A percentile compares a stretch with the other conserved stretches of the same genome.
These are phyloP conservation scores for Alternaria atra DNA, from an alignment of 2,329 filamentous ascomycete genomes.

Conservation along the genomic window DNA sequence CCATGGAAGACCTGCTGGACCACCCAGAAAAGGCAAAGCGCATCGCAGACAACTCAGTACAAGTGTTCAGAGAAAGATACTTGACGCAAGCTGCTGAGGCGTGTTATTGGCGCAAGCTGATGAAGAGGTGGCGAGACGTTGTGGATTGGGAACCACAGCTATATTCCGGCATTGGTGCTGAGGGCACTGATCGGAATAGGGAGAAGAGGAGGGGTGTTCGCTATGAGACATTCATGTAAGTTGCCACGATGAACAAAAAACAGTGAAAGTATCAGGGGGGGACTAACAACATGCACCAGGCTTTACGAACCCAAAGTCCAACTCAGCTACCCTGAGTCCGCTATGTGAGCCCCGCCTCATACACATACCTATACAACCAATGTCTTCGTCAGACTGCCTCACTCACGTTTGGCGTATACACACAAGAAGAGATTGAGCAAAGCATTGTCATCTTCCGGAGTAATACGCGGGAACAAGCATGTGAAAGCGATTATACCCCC, in stretches of 20 bases:
- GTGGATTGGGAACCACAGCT: conserved; percentile 38
- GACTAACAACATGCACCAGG: conserved; percentile 4
- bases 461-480: neutral
- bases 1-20: conserved; percentile 42
- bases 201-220: conserved; percentile 39
- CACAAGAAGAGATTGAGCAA: neutral
- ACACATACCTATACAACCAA: neutral
- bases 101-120: conserved; percentile 43
- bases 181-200: conserved; percentile 25
- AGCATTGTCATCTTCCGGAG: neutral
- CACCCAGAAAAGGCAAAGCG: conserved; percentile 45
- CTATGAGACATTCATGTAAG: conserved; percentile 47
- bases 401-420: neutral
- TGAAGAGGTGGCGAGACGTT: conserved; percentile 37
- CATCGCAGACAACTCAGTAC: conserved; percentile 45
- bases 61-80: conserved; percentile 44
- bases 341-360: neutral
- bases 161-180: conserved; percentile 33
- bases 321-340: conserved; percentile 20
- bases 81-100: conserved; percentile 45
- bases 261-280: neutral
- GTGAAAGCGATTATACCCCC: neutral
- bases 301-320: conserved; percentile 24
- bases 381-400: neutral
- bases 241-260: neutral